A percentile compares a stretch with the other conserved stretches of the same genome.
Conservation (phyloP, 2,329 filamentous ascomycete genomes). For the Pseudogymnoascus pannorum region DNA sequence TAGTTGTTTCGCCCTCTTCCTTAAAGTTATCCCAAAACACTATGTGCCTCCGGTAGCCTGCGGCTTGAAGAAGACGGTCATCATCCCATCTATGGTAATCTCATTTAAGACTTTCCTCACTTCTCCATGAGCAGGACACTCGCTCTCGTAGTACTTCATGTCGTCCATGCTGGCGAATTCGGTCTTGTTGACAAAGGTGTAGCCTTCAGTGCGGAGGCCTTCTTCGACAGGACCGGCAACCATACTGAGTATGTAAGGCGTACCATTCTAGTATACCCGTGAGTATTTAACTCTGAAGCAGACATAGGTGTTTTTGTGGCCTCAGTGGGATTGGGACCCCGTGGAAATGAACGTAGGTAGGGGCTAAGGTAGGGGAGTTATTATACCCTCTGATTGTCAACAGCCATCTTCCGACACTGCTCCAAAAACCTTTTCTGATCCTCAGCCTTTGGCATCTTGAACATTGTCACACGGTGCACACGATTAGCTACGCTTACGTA, state of each 20-base stretch:
- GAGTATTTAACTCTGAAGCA: background rate
- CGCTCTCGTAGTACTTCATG: constrained; percentile 52
- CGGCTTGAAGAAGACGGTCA: background rate
- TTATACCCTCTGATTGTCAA: background rate
- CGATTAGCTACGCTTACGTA: no score
- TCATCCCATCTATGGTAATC: background rate
- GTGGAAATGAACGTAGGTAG: background rate
- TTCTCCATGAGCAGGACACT: constrained; percentile 46
- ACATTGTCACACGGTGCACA: constrained; percentile 40
- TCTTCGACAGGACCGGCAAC: constrained; percentile 40
- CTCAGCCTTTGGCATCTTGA: constrained; percentile 42
- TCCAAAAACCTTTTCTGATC: constrained; percentile 39
- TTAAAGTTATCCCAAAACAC: background rate
- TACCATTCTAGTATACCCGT: constrained; percentile 41
- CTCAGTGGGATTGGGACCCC: no score
- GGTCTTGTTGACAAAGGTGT: constrained; percentile 44
- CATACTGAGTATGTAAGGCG: constrained; percentile 47
- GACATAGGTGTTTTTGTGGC: background rate
- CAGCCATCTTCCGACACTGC: background rate
- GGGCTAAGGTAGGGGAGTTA: background rate
- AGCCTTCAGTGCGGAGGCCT: constrained; percentile 47
- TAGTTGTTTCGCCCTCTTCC: background rate
- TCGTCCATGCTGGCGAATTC: constrained; percentile 48
- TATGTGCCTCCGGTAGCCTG: background rate
- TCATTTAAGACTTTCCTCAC: constrained; percentile 33